phyloP scores from a whole-genome alignment of 179 eudicot species.

The Spergularia azorica region DNA sequence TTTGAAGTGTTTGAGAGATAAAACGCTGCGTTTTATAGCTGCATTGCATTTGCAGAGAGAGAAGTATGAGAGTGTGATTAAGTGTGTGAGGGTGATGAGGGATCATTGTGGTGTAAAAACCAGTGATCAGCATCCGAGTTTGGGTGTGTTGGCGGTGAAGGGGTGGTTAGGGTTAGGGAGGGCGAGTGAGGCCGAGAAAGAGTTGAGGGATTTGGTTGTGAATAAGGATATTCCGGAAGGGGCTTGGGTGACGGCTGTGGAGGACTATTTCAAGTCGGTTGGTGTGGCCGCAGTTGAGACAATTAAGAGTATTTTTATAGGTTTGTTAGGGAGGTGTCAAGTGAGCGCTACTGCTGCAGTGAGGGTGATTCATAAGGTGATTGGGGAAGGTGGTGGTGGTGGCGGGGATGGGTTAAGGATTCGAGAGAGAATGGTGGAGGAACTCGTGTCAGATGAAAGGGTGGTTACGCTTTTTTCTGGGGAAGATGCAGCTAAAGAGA shows the following conservation, averaged over 20 bases:
- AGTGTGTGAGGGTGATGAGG: constrained; percentile 86
- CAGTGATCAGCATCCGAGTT: constrained; percentile 74
- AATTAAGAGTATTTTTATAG: constrained; percentile 73
- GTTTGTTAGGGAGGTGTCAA: constrained; percentile 70
- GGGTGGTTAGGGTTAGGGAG: constrained; percentile 91
- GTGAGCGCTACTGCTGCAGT: constrained; percentile 75
- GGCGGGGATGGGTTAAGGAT: constrained; percentile 53
- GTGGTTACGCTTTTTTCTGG: constrained; percentile 72
- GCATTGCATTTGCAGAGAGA: constrained; percentile 83
- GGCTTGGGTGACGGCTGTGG: constrained; percentile 90
- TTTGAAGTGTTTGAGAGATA: constrained; percentile 57
- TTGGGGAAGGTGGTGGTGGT: constrained; percentile 56
- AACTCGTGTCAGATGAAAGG: constrained; percentile 77
- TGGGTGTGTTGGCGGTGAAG: constrained; percentile 94
- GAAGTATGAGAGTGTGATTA: constrained; percentile 85
- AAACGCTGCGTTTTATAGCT: constrained; percentile 79
- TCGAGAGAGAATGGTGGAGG: constrained; percentile 76
- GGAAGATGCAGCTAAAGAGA: constrained; percentile 64
- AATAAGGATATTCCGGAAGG: constrained; percentile 78
- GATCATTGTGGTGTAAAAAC: constrained; percentile 42
- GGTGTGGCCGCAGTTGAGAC: constrained; percentile 88
- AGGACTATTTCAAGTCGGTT: constrained; percentile 71
- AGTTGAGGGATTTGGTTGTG: constrained; percentile 73
- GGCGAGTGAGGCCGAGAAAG: constrained; percentile 88
- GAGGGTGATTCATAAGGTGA: constrained; percentile 69